A percentile compares a stretch with the other conserved stretches of the same genome.
phyloP scores from a whole-genome alignment of 768 basidiomycete species.

The Panus rudis region DNA sequence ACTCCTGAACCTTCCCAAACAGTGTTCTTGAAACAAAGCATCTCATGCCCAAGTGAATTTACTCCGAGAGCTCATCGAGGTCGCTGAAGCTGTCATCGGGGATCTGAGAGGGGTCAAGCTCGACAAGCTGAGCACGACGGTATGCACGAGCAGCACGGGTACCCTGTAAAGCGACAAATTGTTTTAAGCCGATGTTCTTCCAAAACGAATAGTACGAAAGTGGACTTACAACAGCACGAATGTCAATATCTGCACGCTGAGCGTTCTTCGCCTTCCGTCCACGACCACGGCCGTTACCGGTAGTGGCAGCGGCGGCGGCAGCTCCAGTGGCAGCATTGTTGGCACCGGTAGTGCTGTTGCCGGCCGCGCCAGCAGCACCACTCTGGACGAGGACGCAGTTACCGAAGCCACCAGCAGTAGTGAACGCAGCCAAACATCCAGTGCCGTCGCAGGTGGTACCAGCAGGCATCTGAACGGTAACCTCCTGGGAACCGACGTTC shows the following conservation, averaged over 20 bases:
- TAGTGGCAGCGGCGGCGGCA: conserved; percentile 3
- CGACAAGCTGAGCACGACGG: too few species aligned
- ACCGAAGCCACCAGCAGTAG: conserved; percentile 43
- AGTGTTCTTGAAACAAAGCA: too few species aligned
- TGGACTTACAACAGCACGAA: background rate
- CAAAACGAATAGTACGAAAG: background rate
- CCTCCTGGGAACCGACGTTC: conserved; percentile 28
- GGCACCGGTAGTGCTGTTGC: conserved; percentile 4
- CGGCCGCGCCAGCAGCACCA: conserved; percentile 11
- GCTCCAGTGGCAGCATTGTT: conserved; percentile 2
- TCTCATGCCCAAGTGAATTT: too few species aligned
- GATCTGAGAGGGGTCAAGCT: too few species aligned
- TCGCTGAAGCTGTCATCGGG: too few species aligned
- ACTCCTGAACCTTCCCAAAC: too few species aligned
- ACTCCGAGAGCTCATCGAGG: too few species aligned
- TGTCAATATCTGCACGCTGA: background rate
- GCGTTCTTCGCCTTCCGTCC: background rate
- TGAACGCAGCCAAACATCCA: conserved; percentile 46
- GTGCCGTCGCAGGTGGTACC: conserved; percentile 46
- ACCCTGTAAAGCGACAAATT: background rate
- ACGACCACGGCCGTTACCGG: background rate
- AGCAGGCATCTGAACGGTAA: conserved; percentile 39
- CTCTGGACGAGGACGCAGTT: conserved; percentile 45
- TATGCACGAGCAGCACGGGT: background rate
- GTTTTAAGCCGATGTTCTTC: background rate